Base-by-base conservation (phyloP, 352 stramenopile genomes). In the Peronospora belbahrii region DNA sequence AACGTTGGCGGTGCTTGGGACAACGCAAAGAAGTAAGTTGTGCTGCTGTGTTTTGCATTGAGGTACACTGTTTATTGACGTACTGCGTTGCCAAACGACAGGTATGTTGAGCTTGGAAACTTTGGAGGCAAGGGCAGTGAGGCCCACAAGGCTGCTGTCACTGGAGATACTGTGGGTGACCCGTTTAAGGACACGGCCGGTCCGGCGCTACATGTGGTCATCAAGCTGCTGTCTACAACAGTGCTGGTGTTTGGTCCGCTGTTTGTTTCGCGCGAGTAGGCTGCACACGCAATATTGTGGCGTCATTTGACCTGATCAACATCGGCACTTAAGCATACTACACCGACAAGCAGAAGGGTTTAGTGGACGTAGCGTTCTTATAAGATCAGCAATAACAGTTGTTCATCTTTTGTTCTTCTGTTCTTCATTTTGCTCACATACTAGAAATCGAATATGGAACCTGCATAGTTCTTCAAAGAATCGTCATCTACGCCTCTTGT, bases 11-110 rank as follows among this genome's bases (percentile, higher is more conserved):
- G 95, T 32, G 95, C 95, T 2, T 99, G 95, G 95, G 96, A 99
- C 54, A 99, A 99, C 65, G 86, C 95, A 11, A 99, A 99, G 64
- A 98, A 98, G 67, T 98, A 97, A 56, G 94, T 98, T 44, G 94
- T 98, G 70, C 83, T 96, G 50, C 4, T 18, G 5, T 32, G 11
- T 31, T 42, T 19, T 19, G 15, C 15, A n/a, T 42, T 9, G 23
- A 1, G 13, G 11, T 32, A 31, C 9, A 32, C 20, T 42, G 3
- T 17, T 32, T 19, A 30, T 3, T 42, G 3, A 22, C 10, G 4
- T 32, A 13, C 8, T 42, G 6, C n/a, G 6, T 18, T 42, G 37
- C 22, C 15, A 30, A 19, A 32, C 23, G 3, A 42, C 15, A 98
- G 98, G 67, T 98, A 97, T 56, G 94, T 98, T 42, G 96, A 98